Evolutionary conservation across 179 eudicot genomes (phyloP).

Genomic region (Silene coronaria): DNA sequence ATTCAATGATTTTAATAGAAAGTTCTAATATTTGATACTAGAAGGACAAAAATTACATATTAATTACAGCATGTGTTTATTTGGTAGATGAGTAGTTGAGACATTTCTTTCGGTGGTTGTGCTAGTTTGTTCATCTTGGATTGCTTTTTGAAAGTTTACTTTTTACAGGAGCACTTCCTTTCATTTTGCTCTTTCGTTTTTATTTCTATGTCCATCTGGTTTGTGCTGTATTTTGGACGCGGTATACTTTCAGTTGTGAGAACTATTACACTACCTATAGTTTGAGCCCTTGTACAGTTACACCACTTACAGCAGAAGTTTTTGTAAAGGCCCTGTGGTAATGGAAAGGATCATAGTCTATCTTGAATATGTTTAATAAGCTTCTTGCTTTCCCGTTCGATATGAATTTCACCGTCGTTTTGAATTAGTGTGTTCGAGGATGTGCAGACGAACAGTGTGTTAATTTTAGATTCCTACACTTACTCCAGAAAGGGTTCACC

Average conservation of each 20-base stretch:
- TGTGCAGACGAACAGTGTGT: background rate
- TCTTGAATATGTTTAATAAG: background rate
- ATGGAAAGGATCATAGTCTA: too few species aligned
- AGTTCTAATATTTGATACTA: background rate
- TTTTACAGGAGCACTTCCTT: background rate
- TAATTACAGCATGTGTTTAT: conserved; percentile 5
- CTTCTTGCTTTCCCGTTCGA: background rate
- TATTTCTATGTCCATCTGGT: background rate
- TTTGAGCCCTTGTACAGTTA: too few species aligned
- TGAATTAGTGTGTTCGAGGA: background rate
- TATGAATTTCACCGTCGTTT: background rate
- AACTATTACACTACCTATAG: too few species aligned
- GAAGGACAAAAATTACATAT: conserved; percentile 6
- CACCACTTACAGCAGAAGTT: too few species aligned
- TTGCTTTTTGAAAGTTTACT: conserved; percentile 15
- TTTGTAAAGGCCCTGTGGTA: too few species aligned
- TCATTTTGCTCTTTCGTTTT: background rate
- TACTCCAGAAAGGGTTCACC: background rate
- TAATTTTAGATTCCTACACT: background rate
- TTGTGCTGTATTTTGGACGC: too few species aligned
- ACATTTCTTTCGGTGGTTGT: conserved; percentile 22
- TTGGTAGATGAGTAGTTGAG: conserved; percentile 27
- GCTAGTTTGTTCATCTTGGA: conserved; percentile 7
- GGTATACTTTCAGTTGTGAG: too few species aligned
- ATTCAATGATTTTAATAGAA: background rate